Evolutionary conservation across 2,329 filamentous ascomycete species (phyloP), one percentile per base, ranked within the genome.

Genomic region (Orbilia oligospora): DNA sequence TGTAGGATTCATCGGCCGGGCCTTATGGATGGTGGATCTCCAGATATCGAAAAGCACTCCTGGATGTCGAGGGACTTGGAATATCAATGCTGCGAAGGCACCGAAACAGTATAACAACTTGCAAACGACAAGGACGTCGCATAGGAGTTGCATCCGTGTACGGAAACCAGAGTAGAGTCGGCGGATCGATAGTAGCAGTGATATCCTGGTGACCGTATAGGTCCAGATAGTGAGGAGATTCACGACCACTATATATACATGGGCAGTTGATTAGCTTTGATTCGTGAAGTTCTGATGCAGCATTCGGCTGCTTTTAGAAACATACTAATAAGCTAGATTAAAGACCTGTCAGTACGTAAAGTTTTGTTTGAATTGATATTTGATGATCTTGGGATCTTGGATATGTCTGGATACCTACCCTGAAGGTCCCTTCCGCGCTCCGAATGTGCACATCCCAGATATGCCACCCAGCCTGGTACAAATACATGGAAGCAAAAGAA

Each of bases 21-120:
- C 75, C 18, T 64, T 72, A 58, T 72, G 55, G 5, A 22, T 49
- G 2, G 75, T 78, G 5, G 75, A 78, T 27, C 24, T 69, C 75
- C 75, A 78, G 14, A 78, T 78, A 41, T 78, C 75, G 55, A 78
- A 78, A 14, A 78, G 68, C 12, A 78, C 63, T 9, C 75, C 75
- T 4, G 75, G 68, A 36, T 78, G 68, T 20, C 53, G 38, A 1
- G 75, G 75, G 2, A 78, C 75, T 51, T 78, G 68, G 55, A 78
- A 78, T 3, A 78, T 55, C n/a, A 78, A 46, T 5, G 75, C 63
- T 2, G 68, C 46, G 27, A 78, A 72, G 16, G 61, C 64, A 9
- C 75, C 68, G 20, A 72, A 18, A 27, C 63, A 78, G 33, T 78
- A 78, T n/a, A 78, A 5, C 33, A 71, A 18, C 30, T 78, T 78